Percentiles rank a stretch among this genome's conserved stretches.
phyloP scores from a whole-genome alignment of 345 rosid genomes.

The Moringa oleifera region DNA sequence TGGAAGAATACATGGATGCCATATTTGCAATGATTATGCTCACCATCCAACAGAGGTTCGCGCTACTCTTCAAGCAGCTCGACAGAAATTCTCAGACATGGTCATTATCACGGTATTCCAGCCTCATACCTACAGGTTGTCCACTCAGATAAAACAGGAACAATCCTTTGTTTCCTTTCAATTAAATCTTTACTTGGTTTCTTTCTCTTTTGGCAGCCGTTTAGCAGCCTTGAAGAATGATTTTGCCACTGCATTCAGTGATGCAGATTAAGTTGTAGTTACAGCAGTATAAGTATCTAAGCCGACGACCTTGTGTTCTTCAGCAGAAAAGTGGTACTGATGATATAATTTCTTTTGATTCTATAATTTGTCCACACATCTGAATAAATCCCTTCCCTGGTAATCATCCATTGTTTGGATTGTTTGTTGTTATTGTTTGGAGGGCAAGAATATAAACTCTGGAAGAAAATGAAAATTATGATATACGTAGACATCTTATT shows the following conservation, averaged over 20 bases:
- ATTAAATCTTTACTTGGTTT: background rate
- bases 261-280: constrained; percentile 24
- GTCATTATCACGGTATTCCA: constrained; percentile 24
- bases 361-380: constrained; percentile 19
- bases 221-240: constrained; percentile 21
- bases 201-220: constrained; percentile 16
- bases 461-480: background rate
- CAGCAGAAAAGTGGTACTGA: background rate
- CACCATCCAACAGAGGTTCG: constrained; percentile 36
- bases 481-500: background rate
- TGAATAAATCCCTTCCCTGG: constrained; percentile 27
- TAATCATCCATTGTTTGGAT: constrained; percentile 1
- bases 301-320: background rate
- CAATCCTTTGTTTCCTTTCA: background rate
- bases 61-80: constrained; percentile 31
- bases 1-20: constrained; percentile 23
- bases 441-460: background rate
- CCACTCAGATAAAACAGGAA: background rate
- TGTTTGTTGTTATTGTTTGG: background rate
- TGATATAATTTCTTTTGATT: constrained; percentile 2
- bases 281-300: constrained; percentile 18
- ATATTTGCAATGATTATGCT: constrained; percentile 28
- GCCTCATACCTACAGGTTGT: constrained; percentile 30
- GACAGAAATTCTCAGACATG: constrained; percentile 21
- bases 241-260: constrained; percentile 18